phyloP scores from a whole-genome alignment of 768 basidiomycete species.

The Paxillus rubicundulus region DNA sequence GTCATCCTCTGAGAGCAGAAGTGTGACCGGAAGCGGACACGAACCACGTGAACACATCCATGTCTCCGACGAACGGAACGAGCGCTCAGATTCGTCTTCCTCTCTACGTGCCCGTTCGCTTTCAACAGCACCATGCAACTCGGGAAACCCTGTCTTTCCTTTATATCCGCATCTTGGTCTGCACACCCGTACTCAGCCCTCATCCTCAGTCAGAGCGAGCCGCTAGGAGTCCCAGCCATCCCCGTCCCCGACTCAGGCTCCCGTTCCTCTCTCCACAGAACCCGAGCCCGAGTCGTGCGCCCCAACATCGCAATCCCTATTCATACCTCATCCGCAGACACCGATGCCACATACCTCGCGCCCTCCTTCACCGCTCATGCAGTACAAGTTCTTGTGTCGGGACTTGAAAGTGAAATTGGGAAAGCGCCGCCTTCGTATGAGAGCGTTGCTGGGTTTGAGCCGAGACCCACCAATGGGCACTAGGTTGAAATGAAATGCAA shows the following conservation, averaged over 20 bases:
- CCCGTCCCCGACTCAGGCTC: background rate
- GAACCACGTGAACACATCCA: background rate
- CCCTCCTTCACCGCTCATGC: slow-evolving; percentile 31
- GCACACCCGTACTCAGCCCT: background rate
- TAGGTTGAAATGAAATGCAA: too few species aligned
- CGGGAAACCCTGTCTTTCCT: background rate
- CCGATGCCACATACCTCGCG: slow-evolving; percentile 10
- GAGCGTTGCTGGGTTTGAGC: slow-evolving; percentile 12
- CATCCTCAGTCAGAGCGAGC: too few species aligned
- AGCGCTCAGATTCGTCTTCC: slow-evolving; percentile 4
- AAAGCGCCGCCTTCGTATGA: slow-evolving; percentile 73
- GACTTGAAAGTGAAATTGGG: slow-evolving; percentile 79
- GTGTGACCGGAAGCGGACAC: background rate
- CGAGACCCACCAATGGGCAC: too few species aligned
- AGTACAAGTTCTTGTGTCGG: slow-evolving; percentile 83
- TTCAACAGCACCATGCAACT: background rate
- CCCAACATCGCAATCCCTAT: background rate
- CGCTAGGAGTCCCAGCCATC: background rate
- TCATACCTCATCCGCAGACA: background rate
- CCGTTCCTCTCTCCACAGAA: background rate
- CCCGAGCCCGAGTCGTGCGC: too few species aligned
- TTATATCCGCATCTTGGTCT: background rate
- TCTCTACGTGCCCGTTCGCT: background rate
- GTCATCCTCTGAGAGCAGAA: slow-evolving; percentile 29
- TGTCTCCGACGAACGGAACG: background rate